Percentiles rank a stretch among this genome's conserved stretches.
These are phyloP conservation scores for Citrus hindsii DNA, from an alignment of 345 rosid genomes.

Conservation along the genomic window DNA sequence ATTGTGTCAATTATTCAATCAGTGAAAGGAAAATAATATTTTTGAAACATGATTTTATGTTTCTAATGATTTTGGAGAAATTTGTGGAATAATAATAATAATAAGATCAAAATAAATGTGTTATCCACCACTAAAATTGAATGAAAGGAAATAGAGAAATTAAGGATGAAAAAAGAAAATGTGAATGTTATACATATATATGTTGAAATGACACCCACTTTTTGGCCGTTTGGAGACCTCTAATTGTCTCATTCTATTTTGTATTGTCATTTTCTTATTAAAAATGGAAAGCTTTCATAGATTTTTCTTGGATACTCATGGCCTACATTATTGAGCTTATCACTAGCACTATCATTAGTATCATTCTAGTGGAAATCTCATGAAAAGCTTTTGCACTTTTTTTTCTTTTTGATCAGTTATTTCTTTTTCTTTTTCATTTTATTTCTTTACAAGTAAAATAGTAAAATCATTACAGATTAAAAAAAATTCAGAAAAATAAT, in stretches of 20 bases:
- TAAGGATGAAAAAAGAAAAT: neutral
- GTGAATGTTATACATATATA: neutral
- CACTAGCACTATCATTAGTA: neutral
- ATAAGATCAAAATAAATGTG: neutral
- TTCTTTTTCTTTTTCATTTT: too few relatives aligned
- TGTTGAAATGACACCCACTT: neutral
- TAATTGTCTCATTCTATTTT: conserved; percentile 19
- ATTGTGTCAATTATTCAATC: neutral
- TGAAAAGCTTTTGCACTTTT: neutral
- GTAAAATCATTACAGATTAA: too few relatives aligned
- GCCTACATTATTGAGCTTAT: conserved; percentile 18
- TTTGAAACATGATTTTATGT: neutral
- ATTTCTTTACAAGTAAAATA: too few relatives aligned
- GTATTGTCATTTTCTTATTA: conserved; percentile 19
- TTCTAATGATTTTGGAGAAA: too few relatives aligned
- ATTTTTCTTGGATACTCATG: conserved; percentile 23
- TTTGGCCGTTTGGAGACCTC: conserved; percentile 10
- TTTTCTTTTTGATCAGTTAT: too few relatives aligned
- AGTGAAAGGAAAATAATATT: too few relatives aligned
- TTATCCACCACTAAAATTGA: neutral
- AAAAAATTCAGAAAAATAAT: too few relatives aligned
- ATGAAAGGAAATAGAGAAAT: neutral
- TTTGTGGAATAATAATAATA: too few relatives aligned
- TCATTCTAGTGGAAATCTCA: neutral
- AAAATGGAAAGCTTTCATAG: conserved; percentile 8